Evolutionary conservation across 306 rosid species (phyloP), one percentile per base, ranked within the genome.

Genomic region (Prunus davidiana): DNA sequence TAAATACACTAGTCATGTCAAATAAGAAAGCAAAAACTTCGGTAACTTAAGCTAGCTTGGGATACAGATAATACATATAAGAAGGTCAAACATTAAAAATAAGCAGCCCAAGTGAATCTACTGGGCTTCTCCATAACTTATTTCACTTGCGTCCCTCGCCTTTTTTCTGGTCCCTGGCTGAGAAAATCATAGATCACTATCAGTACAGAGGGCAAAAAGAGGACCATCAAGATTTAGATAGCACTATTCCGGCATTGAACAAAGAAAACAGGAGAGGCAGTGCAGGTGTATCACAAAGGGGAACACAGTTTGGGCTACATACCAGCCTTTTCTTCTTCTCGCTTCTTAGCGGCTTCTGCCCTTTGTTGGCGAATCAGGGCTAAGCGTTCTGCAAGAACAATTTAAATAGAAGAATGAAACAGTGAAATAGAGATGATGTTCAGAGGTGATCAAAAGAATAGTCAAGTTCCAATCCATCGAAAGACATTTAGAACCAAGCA

Each of bases 261-360:
- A 43, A 32, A 58, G 45, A 16, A 27, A 27, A 46, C 27, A 27
- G n/a, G 68, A 1, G 25, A 12, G 54, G 41, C 1, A 27, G 47
- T 11, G 34, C 62, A 52, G 25, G 25, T 22, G 41, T 34, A 64
- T 64, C 49, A 19, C 47, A 3, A 64, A 32, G 7, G 69, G 47
- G 69, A 34, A 19, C 62, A 18, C 20, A 61, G 27, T 27, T 28
- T 14, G 22, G 30, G n/a, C 14, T 46, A 11, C 77, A 19, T 84
- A 91, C 98, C 97, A 76, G 97, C 95, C 79, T 91, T 94, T 84
- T 94, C 98, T 78, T 94, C 97, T 63, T 92, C 96, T 65, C 97
- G 82, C 87, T 91, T 94, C 72, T 84, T 91, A 69, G 98, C 96
- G 27, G 98, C 98, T 64, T 94, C 98, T 57, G 88, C 95, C 87